Evolutionary conservation across 2,329 filamentous ascomycete genomes (phyloP).

Genomic region (Colletotrichum scovillei): DNA sequence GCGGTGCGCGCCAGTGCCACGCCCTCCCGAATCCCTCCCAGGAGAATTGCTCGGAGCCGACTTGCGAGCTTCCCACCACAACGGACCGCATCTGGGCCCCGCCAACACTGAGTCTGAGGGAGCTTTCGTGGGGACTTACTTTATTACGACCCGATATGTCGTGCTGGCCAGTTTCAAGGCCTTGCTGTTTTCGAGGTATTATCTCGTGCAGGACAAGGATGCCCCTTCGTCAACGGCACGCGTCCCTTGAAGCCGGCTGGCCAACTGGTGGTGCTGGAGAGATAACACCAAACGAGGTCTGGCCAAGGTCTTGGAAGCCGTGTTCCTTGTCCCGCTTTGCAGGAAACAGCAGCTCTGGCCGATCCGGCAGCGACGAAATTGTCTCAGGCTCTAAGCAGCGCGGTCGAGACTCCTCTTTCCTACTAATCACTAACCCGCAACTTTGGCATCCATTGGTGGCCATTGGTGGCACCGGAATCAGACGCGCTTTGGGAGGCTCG

Average conservation of each 20-base stretch:
- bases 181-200: not conserved
- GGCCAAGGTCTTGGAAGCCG: conserved; percentile 1
- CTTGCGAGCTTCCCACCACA: conserved; percentile 11
- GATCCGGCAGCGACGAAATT: conserved; percentile 4
- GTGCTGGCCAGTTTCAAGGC: conserved; percentile 30
- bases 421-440: not conserved
- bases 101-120: conserved; percentile 26
- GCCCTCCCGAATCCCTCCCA: not conserved
- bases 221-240: conserved; percentile 13
- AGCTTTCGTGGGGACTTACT: conserved; percentile 19
- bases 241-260: conserved; percentile 15
- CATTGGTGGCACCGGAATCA: not conserved
- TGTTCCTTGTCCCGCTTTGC: not conserved
- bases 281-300: conserved; percentile 13
- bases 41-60: conserved; percentile 31
- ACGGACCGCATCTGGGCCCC: not conserved
- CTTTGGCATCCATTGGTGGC: conserved; percentile 8
- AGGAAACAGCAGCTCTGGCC: conserved; percentile 1
- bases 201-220: conserved; percentile 27
- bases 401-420: not conserved
- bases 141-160: conserved; percentile 29
- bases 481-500: conserved; percentile 3
- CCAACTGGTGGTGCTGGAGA: conserved; percentile 3
- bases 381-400: not conserved
- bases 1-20: not conserved